Evolutionary conservation across 179 eudicot species (phyloP), one percentile per base, ranked within the genome.

Genomic region (Silene coronaria): DNA sequence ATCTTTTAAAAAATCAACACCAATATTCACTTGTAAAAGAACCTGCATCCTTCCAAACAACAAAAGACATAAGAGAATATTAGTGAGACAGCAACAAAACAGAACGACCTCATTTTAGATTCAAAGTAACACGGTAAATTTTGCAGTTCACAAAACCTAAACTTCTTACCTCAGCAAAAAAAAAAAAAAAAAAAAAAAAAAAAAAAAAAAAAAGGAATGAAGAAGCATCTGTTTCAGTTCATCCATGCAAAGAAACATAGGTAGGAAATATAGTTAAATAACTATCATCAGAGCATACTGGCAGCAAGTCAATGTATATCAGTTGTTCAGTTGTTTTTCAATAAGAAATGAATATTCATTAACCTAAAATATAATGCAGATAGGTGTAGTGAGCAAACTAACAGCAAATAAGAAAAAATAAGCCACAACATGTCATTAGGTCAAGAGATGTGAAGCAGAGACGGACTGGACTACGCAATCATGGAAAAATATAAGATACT

Each of bases 1-100:
- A 82, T 95, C 88, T 77, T 76, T 86, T 77, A 89, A 51, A 79
- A 82, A 86, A 80, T 88, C 91, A 86, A 85, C 86, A 72, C 97
- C 97, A 84, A 95, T 82, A 89, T 88, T 95, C 78, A 92, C 86
- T 84, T 92, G 91, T 87, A 95, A 89, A 81, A 89, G 96, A 79
- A 95, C 97, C 99, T 95, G 97, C 97, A 91, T 87, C 90, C 96
- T 89, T 90, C 88, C 97, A 88, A 83, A 86, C 80, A 94, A 84
- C 76, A 86, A 88, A 72, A 82, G 76, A 76, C 17, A 82, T 75
- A 82, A 80, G 90, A 82, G 62, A 80, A 83, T 76, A 84, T 83
- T 82, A 81, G 83, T 70, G 80, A 72, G 69, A 72, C 60, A 76
- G 53, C 72, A 79, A 72, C 34, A 60, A 65, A 19, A 78, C 26